Percentiles rank a stretch among this genome's conserved stretches.
Conservation (phyloP, 768 basidiomycete species). For the Phlebiopsis flavidoalba region DNA sequence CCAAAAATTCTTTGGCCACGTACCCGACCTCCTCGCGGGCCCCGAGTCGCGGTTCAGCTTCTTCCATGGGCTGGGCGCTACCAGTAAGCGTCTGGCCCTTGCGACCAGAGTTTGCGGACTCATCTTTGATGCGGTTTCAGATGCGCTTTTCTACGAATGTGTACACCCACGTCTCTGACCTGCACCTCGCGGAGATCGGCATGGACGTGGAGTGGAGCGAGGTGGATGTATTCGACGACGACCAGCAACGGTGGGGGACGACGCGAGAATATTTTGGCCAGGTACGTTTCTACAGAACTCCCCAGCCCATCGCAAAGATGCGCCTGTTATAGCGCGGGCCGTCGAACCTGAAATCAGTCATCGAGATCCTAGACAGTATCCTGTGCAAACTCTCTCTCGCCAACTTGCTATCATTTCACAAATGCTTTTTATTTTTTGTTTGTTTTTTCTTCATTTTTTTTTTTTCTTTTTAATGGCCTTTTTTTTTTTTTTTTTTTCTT, state of each 20-base stretch:
- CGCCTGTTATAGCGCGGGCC: conserved; percentile 12
- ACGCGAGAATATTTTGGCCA: conserved; percentile 73
- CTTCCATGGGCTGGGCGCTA: conserved; percentile 96
- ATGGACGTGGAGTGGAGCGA: conserved; percentile 78
- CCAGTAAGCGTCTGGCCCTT: conserved; percentile 49
- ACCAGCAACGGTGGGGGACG: conserved; percentile 67
- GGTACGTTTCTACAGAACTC: conserved; percentile 66
- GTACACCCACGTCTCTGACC: conserved; percentile 76
- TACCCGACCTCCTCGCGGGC: conserved; percentile 72
- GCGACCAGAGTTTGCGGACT: background rate
- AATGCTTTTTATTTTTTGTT: too few species aligned
- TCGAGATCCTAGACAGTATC: too few species aligned
- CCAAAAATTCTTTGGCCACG: conserved; percentile 70
- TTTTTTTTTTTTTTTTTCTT: too few species aligned
- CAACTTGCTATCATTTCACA: too few species aligned
- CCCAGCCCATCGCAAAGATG: conserved; percentile 49
- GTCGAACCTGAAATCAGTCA: too few species aligned
- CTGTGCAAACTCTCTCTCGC: too few species aligned
- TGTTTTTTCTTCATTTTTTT: too few species aligned
- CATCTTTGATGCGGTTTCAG: conserved; percentile 34
- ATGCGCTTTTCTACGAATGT: conserved; percentile 88
- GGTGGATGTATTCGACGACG: conserved; percentile 60
- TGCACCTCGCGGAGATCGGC: conserved; percentile 82
- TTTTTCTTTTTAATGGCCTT: too few species aligned
- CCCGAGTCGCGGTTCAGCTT: conserved; percentile 85